Evolutionary conservation across 768 basidiomycete species (phyloP), one percentile per base, ranked within the genome.

Genomic region (Russula sp.): DNA sequence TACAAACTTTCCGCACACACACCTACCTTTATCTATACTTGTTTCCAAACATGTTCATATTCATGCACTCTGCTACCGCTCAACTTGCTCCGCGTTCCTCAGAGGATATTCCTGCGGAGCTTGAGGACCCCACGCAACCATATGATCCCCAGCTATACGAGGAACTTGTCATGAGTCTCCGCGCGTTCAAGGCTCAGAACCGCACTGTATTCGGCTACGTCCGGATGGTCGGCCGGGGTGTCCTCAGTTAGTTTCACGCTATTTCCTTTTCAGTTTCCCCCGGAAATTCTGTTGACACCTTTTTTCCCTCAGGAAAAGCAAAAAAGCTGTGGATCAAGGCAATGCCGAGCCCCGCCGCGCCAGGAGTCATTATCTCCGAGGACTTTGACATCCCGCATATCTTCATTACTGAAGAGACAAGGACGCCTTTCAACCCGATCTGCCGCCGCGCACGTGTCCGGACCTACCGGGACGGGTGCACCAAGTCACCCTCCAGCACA

Each of bases 1-100:
- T 47, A 8, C 9, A 20, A 20, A 47, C 11, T 14, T 42, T 14
- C 11, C 11, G 40, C 37, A 37, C 40, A 42, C 10, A 42, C 22
- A 27, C 22, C 22, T 27, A 27, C 44, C 47, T 6, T 3, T 27
- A 13, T 27, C 22, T 22, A 35, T 27, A 52, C 31, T 35, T 44
- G 42, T 16, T 39, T 49, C 6, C 14, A 44, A 57, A 44, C 49
- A 62, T 57, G 55, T 62, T 62, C 34, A 57, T 42, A 6, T 57
- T 42, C 50, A n/a, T 62, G 39, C 55, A 44, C 18, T 62, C 61
- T 27, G 32, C 49, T 37, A 20, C 34, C 22, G 42, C 35, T 3
- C 57, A 57, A 42, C 61, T 62, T 40, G 55, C 49, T 37, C 5
- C 42, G 47, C 56, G 20, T 40, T 22, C 42, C 14, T 57, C 20